These are phyloP conservation scores for Stenocarpella maydis DNA, from an alignment of 2,329 filamentous ascomycete genomes.

Conservation along the genomic window DNA sequence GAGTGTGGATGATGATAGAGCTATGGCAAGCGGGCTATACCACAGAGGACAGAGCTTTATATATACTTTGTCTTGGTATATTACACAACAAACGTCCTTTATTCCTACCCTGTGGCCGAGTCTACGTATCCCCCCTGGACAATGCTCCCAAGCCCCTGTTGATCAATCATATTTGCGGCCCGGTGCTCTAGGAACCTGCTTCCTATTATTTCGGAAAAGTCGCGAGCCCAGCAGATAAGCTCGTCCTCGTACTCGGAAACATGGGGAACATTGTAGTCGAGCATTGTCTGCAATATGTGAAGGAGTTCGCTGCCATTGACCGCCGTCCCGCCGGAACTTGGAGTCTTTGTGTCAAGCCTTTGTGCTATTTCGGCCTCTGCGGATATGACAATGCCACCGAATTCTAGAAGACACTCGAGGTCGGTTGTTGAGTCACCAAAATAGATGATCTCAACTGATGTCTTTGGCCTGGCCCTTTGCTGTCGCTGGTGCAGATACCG, in stretches of 20 bases:
- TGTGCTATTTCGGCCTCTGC: conserved; percentile 39
- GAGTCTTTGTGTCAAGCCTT: background rate
- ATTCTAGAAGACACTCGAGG: conserved; percentile 58
- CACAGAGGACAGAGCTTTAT: background rate
- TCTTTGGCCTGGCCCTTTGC: conserved; percentile 38
- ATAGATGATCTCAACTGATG: conserved; percentile 49
- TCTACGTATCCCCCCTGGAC: background rate
- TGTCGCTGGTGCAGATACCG: conserved; percentile 40
- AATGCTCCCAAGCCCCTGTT: conserved; percentile 1
- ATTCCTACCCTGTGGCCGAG: background rate
- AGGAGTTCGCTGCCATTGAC: conserved; percentile 44
- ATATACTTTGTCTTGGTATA: background rate
- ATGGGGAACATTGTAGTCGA: conserved; percentile 50
- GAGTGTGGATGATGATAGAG: background rate
- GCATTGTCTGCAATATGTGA: conserved; percentile 47
- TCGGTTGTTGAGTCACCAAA: conserved; percentile 67
- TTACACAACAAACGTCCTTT: background rate
- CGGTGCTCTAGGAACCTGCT: conserved; percentile 40
- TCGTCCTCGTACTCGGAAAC: conserved; percentile 39
- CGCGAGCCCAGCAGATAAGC: conserved; percentile 51
- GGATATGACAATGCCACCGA: conserved; percentile 57
- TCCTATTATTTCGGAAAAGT: conserved; percentile 53
- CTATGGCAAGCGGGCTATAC: background rate
- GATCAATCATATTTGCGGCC: background rate
- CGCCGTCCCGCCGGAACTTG: background rate